Evolutionary conservation across 2,329 filamentous ascomycete genomes (phyloP).

Genomic region (Endoconidiophora laricicola): DNA sequence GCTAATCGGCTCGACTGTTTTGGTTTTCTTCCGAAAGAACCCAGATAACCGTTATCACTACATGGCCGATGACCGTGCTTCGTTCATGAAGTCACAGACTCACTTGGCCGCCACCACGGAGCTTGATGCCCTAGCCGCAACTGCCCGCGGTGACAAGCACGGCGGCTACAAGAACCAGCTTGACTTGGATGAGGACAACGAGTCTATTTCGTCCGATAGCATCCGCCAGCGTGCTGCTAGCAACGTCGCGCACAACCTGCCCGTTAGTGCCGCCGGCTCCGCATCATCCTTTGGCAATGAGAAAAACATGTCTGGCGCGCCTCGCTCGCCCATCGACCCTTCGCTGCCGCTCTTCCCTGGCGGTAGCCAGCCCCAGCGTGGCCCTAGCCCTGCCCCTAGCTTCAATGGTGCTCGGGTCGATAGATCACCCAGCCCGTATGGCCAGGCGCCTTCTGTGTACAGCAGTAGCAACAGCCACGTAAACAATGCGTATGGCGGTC

Average conservation of each 20-base stretch:
- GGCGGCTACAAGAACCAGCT: conserved; percentile 26
- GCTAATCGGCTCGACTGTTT: conserved; percentile 41
- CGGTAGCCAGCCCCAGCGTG: conserved; percentile 19
- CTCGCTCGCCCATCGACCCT: conserved; percentile 25
- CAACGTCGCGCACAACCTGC: conserved; percentile 18
- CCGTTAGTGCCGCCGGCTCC: conserved; percentile 16
- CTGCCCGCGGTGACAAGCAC: conserved; percentile 66
- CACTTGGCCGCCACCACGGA: conserved; percentile 64
- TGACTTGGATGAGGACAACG: conserved; percentile 25
- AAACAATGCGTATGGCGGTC: conserved; percentile 20
- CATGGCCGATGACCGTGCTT: conserved; percentile 90
- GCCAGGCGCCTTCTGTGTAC: conserved; percentile 18
- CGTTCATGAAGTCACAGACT: conserved; percentile 92
- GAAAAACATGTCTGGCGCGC: conserved; percentile 13
- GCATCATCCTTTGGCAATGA: conserved; percentile 15
- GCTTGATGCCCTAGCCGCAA: conserved; percentile 75
- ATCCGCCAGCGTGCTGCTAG: conserved; percentile 22
- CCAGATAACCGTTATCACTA: conserved; percentile 89
- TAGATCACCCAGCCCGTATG: conserved; percentile 22
- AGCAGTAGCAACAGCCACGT: conserved; percentile 15
- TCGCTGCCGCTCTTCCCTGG: conserved; percentile 28
- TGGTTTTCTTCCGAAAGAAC: conserved; percentile 79
- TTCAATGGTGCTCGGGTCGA: conserved; percentile 7
- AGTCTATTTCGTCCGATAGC: conserved; percentile 24
- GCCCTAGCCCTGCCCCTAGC: conserved; percentile 21